These are phyloP conservation scores for Phytopythium litorale DNA, from an alignment of 352 stramenopile species.

Conservation along the genomic window DNA sequence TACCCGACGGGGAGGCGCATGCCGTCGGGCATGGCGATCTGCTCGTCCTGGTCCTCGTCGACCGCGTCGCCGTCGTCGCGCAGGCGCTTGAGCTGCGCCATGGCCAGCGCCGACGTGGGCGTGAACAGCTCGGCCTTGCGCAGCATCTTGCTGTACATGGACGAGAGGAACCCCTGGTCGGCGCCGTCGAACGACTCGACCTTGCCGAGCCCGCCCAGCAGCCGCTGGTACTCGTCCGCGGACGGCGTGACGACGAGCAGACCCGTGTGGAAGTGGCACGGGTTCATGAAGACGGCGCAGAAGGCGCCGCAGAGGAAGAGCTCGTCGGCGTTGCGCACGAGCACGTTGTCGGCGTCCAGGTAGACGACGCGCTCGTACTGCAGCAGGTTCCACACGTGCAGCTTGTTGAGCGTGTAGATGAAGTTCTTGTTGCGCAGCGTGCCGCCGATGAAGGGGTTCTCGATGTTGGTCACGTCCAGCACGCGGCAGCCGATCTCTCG, in stretches of 20 bases:
- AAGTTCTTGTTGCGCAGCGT: constrained; percentile 86
- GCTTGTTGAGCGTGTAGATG: constrained; percentile 90
- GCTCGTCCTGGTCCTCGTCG: constrained; percentile 34
- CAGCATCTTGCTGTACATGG: constrained; percentile 83
- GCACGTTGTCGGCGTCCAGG: constrained; percentile 88
- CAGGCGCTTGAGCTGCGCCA: constrained; percentile 8
- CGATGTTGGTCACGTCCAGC: constrained; percentile 83
- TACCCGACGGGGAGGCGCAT: constrained; percentile 85
- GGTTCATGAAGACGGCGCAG: constrained; percentile 90
- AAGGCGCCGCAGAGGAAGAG: constrained; percentile 86
- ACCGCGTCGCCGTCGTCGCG: constrained; percentile 6
- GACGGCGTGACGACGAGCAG: constrained; percentile 81
- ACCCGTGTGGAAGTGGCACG: constrained; percentile 88
- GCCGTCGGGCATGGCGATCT: constrained; percentile 37
- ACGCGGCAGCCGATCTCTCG: constrained; percentile 79
- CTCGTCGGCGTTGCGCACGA: constrained; percentile 87
- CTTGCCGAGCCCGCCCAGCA: constrained; percentile 56
- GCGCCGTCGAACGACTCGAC: constrained; percentile 77
- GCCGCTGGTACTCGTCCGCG: constrained; percentile 59
- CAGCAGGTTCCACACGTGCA: constrained; percentile 89
- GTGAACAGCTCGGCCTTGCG: constrained; percentile 73
- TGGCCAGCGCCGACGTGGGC: constrained; percentile 26
- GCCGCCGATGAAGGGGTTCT: constrained; percentile 79
- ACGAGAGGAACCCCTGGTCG: constrained; percentile 85
- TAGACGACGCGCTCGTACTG: constrained; percentile 91